Evolutionary conservation across 768 basidiomycete species (phyloP).

Genomic region (Tulasnella sp.): DNA sequence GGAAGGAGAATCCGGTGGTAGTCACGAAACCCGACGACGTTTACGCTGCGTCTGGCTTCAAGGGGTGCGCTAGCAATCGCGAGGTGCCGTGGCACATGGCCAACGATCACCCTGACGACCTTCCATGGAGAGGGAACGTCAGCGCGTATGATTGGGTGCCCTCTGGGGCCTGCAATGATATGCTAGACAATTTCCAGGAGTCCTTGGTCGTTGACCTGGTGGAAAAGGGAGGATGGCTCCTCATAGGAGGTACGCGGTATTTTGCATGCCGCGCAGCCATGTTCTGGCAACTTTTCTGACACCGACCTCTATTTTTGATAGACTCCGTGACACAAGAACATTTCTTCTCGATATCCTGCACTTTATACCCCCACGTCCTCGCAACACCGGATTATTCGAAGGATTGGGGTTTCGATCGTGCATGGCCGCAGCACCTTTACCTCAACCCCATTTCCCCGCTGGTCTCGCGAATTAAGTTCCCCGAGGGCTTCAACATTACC

Average conservation of each 20-base stretch:
- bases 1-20: constrained; percentile 5
- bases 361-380: constrained; percentile 61
- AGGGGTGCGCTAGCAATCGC: constrained; percentile 26
- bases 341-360: constrained; percentile 68
- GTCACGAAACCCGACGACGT: constrained; percentile 25
- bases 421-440: constrained; percentile 62
- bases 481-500: constrained; percentile 52
- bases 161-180: background rate
- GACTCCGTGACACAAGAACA: constrained; percentile 71
- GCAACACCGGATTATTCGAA: constrained; percentile 61
- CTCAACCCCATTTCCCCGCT: constrained; percentile 56
- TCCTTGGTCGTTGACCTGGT: constrained; percentile 56
- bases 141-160: constrained; percentile 22
- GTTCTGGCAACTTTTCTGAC: background rate
- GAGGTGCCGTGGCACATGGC: constrained; percentile 26
- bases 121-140: constrained; percentile 23
- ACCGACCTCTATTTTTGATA: constrained; percentile 32
- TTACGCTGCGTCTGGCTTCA: constrained; percentile 23
- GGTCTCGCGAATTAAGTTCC: constrained; percentile 45
- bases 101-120: constrained; percentile 18
- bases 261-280: background rate
- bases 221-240: constrained; percentile 65
- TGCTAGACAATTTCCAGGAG: constrained; percentile 31
- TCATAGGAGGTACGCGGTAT: constrained; percentile 53
- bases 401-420: constrained; percentile 54